phyloP scores from a whole-genome alignment of 2,329 filamentous ascomycete species.

The Ophiobolus disseminans region DNA sequence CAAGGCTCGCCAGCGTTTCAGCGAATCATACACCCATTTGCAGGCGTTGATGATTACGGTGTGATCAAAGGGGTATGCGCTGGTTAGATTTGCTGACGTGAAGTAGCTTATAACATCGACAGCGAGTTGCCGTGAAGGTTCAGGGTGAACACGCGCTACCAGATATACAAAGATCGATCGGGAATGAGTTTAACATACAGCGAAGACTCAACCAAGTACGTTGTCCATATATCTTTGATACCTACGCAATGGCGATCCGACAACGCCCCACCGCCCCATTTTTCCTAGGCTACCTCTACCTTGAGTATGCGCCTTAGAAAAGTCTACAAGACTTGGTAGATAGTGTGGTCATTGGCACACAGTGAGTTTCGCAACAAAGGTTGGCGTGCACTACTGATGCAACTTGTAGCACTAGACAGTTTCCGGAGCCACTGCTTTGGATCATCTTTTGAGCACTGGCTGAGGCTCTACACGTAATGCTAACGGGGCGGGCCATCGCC shows the following conservation, averaged over 20 bases:
- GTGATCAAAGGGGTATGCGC: no score
- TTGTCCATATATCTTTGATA: not conserved
- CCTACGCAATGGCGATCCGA: not conserved
- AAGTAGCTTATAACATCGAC: no score
- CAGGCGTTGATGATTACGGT: no score
- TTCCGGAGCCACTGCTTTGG: conserved; percentile 14
- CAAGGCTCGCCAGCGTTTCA: no score
- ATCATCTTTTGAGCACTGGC: conserved; percentile 10
- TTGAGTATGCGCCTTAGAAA: not conserved
- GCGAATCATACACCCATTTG: no score
- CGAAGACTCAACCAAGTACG: not conserved
- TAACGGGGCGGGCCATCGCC: not conserved
- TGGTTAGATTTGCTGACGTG: no score
- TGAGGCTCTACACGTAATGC: conserved; percentile 3
- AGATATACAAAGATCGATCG: not conserved
- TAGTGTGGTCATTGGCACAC: not conserved
- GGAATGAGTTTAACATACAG: not conserved
- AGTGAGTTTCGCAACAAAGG: not conserved
- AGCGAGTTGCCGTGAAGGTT: conserved; percentile 1
- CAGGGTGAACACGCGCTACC: not conserved
- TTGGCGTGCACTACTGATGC: not conserved
- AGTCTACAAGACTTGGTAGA: not conserved
- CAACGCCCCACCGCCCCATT: not conserved
- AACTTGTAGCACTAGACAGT: not conserved
- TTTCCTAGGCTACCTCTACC: not conserved